Base-by-base conservation (phyloP, 1,139 yeast species). In the Hansenula sp. region DNA sequence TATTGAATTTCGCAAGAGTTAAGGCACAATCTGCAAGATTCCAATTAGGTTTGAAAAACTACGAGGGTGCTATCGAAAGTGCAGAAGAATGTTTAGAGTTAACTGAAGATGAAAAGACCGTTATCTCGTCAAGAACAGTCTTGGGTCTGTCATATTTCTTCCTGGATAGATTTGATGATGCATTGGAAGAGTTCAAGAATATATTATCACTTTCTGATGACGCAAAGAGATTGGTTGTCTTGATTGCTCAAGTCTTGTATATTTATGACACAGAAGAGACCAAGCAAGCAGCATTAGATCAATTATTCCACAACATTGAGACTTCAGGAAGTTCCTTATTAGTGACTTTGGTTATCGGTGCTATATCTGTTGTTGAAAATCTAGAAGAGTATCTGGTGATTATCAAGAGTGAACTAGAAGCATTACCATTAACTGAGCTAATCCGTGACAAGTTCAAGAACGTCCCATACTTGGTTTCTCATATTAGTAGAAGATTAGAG, bases 211-310 rank as follows among this genome's bases (percentile, higher is more conserved):
- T 69, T 16, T 74, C 79, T 18, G 73, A 75, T 11, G 75, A 71
- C 34, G 77, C 82, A 36, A 71, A 73, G 46, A 73, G 81, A 46
- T 70, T 88, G n/a, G 79, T 87, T 13, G 75, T 83, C 7, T 64
- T 92, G 30, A 73, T 87, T 22, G 79, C 95, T 0, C 95, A 88
- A 55, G 82, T 89, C 1, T 69, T 92, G 40, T 82, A 84, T 68
- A 86, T 88, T 1, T 77, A 77, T 43, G 83, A 80, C 9, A 75
- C 80, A 0, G 77, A 73, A 19, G 90, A 82, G n/a, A 80, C 92
- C 8, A 80, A 78, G 43, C 85, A 81, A 48, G 92, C 90, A 2
- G 95, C 96, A 0, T 57, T 87, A 39, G 89, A 82, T 53, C 89
- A 82, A 55, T 58, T 84, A 37, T 75, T 81, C 53, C 71, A 75